A percentile compares a stretch with the other conserved stretches of the same genome.
These are phyloP conservation scores for Aeschynomene evenia DNA, from an alignment of 306 rosid genomes.

Conservation along the genomic window DNA sequence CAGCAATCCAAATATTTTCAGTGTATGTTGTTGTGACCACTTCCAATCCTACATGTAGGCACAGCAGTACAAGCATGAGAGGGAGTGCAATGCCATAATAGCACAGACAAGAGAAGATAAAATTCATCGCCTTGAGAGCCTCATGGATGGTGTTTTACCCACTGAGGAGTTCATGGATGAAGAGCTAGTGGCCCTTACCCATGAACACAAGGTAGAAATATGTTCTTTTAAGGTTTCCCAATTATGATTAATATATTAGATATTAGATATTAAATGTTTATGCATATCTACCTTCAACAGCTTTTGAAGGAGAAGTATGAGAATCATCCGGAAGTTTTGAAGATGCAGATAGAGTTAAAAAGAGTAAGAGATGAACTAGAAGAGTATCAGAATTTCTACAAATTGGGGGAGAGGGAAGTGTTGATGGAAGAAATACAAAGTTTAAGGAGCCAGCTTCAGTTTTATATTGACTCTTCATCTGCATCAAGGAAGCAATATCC, in stretches of 20 bases:
- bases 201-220: constrained; percentile 72
- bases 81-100: constrained; percentile 84
- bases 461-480: constrained; percentile 69
- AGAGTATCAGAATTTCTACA: constrained; percentile 62
- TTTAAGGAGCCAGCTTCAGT: constrained; percentile 88
- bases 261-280: constrained; percentile 24
- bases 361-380: constrained; percentile 74
- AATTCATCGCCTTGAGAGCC: constrained; percentile 89
- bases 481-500: constrained; percentile 57
- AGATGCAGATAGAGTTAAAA: constrained; percentile 74
- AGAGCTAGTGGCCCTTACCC: constrained; percentile 65
- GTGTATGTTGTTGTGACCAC: constrained; percentile 34
- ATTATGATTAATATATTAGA: constrained; percentile 2
- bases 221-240: constrained; percentile 17
- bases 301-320: constrained; percentile 79
- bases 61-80: constrained; percentile 89
- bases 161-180: constrained; percentile 85
- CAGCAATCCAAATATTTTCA: constrained; percentile 18
- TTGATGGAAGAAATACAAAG: constrained; percentile 93
- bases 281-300: constrained; percentile 50
- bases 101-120: constrained; percentile 94
- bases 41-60: constrained; percentile 53
- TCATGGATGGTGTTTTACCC: constrained; percentile 91
- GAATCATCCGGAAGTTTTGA: constrained; percentile 90
- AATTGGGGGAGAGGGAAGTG: constrained; percentile 91